Evolutionary conservation across 2,329 filamentous ascomycete genomes (phyloP).

Genomic region (Pseudopyricularia javanii): DNA sequence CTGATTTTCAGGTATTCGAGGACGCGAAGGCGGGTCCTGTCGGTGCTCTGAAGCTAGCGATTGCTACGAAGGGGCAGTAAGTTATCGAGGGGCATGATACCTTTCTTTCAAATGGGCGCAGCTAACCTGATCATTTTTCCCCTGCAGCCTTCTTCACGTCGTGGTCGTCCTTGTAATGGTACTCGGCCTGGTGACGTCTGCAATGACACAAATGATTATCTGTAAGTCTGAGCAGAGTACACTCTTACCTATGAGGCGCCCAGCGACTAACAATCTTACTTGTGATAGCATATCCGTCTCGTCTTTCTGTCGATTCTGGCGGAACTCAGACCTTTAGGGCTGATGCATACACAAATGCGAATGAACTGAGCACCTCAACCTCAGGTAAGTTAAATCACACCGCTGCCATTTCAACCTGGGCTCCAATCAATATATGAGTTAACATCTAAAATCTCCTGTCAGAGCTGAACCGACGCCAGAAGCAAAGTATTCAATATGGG

Average conservation of each 20-base stretch:
- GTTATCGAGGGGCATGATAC: neutral
- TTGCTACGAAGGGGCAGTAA: slow-evolving; percentile 2
- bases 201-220: slow-evolving; percentile 2
- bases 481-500: slow-evolving; percentile 11
- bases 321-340: neutral
- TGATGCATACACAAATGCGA: neutral
- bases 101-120: no score
- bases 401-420: no score
- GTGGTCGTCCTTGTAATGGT: neutral
- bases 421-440: no score
- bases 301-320: neutral
- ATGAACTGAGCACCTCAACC: neutral
- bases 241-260: neutral
- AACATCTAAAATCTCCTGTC: neutral
- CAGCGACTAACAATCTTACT: neutral
- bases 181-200: neutral
- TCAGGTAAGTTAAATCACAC: neutral
- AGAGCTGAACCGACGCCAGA: slow-evolving; percentile 9
- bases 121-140: neutral
- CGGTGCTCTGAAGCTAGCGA: neutral
- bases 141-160: neutral
- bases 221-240: neutral
- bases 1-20: slow-evolving; percentile 16
- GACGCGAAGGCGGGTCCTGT: slow-evolving; percentile 9
- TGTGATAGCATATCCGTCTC: neutral